phyloP scores from a whole-genome alignment of 768 basidiomycete genomes.

The Postia placenta region DNA sequence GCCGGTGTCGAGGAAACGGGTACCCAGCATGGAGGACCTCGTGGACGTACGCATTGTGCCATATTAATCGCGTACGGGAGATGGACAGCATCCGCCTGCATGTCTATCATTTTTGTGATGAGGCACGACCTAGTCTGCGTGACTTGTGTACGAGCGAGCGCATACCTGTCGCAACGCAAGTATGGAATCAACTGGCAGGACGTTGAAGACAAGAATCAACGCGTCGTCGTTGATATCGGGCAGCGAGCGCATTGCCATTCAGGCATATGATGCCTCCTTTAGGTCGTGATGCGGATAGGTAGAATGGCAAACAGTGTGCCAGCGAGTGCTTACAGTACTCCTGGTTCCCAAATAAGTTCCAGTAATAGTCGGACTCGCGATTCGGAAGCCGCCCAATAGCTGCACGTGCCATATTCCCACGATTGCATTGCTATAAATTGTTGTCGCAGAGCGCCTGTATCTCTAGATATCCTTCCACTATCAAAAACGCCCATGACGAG shows the following conservation, averaged over 20 bases:
- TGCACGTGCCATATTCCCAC: no score
- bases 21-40: conserved; percentile 40
- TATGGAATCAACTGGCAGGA: conserved; percentile 25
- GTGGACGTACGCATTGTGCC: conserved; percentile 43
- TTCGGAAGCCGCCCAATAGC: no score
- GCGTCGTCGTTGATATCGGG: conserved; percentile 30
- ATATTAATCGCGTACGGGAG: conserved; percentile 47
- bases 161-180: conserved; percentile 25
- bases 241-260: no score
- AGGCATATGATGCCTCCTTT: no score
- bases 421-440: conserved; percentile 6
- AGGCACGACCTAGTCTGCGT: no score
- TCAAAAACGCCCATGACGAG: conserved; percentile 39
- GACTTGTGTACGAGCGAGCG: no score
- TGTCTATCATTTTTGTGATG: conserved; percentile 29
- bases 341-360: no score
- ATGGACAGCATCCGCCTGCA: conserved; percentile 41
- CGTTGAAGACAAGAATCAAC: conserved; percentile 29
- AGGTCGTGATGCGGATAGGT: no score
- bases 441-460: background rate
- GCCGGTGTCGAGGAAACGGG: conserved; percentile 40
- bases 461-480: conserved; percentile 20
- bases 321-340: no score
- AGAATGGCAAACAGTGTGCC: no score
- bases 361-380: no score